Conservation (phyloP, 768 basidiomycete genomes). For the Hericium rajendrae region DNA sequence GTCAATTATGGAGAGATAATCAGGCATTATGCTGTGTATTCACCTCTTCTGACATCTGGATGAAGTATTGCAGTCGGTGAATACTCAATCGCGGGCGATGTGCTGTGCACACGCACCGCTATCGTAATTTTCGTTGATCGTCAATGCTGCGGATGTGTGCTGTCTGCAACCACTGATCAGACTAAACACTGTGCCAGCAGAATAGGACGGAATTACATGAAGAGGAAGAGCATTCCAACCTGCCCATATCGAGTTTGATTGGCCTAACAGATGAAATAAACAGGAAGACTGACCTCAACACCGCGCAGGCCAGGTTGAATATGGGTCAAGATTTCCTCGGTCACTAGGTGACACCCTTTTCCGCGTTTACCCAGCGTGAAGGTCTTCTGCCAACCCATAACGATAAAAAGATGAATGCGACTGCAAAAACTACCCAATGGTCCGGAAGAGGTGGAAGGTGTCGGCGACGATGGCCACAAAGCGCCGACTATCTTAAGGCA, state of each 20-base stretch:
- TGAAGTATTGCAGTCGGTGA: not conserved
- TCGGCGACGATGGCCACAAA: too few species aligned
- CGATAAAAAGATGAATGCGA: not conserved
- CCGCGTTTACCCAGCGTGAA: constrained; percentile 48
- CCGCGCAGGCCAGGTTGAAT: constrained; percentile 61
- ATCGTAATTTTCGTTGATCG: constrained; percentile 88
- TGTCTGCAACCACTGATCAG: constrained; percentile 29
- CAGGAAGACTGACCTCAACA: constrained; percentile 40
- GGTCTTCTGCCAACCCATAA: constrained; percentile 87
- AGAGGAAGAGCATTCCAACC: constrained; percentile 84
- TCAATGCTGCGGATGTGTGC: constrained; percentile 73
- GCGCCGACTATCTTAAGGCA: too few species aligned
- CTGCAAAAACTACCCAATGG: too few species aligned
- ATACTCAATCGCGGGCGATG: not conserved
- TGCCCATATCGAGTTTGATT: constrained; percentile 19
- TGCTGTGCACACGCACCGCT: constrained; percentile 37
- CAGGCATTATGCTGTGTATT: constrained; percentile 4
- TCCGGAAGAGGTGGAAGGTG: too few species aligned
- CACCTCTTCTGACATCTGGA: constrained; percentile 37
- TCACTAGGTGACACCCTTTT: constrained; percentile 79
- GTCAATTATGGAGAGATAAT: constrained; percentile 2
- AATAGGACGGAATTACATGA: constrained; percentile 48
- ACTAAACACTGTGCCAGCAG: not conserved
- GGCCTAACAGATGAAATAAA: not conserved
- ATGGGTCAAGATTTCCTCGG: constrained; percentile 58